Evolutionary conservation across 768 basidiomycete genomes (phyloP), one percentile per base, ranked within the genome.

Genomic region (Mycena galericulata): DNA sequence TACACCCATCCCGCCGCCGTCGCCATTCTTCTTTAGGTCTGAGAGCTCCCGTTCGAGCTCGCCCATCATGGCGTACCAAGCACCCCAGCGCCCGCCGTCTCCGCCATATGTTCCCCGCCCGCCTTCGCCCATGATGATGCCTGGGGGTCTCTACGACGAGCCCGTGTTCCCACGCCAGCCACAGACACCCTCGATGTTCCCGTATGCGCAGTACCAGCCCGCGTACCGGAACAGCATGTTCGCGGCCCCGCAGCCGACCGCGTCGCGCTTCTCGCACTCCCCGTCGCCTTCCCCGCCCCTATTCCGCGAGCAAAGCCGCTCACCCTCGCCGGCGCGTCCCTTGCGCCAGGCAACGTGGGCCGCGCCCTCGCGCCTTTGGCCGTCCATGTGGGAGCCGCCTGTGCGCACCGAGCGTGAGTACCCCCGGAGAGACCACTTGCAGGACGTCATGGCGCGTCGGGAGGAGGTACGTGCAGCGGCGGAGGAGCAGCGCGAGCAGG

Each of bases 1-100:
- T 6, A 47, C 62, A 26, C 51, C 68, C 32, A 53, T 72, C 17
- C 30, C 45, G 45, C 74, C 71, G 43, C 68, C 71, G 8, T 75
- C 77, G 32, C 74, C 73, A 1, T 71, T 74, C 68, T 72, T 70
- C 69, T 68, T 70, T 72, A 51, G 63, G 55, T 72, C 71, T 10
- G 69, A 73, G 46, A 67, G 61, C 41, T 67, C 70, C n/a, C 65
- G 71, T 7, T 72, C 68, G 14, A 68, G 65, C 43, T 72, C 71
- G 36, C 71, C 71, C 22, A 30, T 63, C 41, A 14, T 36, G 40
- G 56, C 55, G 17, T 69, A 69, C 30, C 59, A 54, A 27, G 24
- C 62, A 9, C 32, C 60, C 12, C 4, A 30, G 11, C 67, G 29
- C 12, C 51, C 62, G 26, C 18, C 51, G 36, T 59, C 67, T 15